These are phyloP conservation scores for Phialemonium atrogriseum DNA, from an alignment of 2,329 filamentous ascomycete species.

Conservation along the genomic window DNA sequence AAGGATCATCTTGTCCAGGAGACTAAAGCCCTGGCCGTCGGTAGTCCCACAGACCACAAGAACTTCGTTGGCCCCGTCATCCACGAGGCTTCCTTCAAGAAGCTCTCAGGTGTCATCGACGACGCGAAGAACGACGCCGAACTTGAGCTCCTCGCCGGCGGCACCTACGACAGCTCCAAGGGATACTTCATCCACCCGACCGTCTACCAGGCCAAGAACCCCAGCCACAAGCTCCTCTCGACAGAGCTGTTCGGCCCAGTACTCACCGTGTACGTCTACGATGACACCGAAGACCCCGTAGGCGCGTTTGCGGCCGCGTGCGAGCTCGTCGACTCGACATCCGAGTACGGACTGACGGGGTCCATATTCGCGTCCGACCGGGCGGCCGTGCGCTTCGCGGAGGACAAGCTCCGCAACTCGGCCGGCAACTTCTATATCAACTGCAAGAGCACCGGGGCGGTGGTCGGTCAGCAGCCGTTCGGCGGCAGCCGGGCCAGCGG, in stretches of 20 bases:
- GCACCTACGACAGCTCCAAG: constrained; percentile 29
- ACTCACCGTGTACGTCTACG: constrained; percentile 37
- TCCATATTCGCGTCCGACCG: constrained; percentile 41
- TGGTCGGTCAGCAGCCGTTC: constrained; percentile 49
- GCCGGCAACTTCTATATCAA: constrained; percentile 53
- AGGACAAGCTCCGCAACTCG: constrained; percentile 41
- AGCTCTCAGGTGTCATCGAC: constrained; percentile 36
- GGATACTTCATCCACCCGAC: constrained; percentile 40
- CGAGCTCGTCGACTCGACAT: constrained; percentile 59
- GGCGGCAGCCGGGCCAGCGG: constrained; percentile 43
- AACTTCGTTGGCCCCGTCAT: constrained; percentile 42
- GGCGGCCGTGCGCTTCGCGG: constrained; percentile 37
- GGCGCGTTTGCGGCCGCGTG: constrained; percentile 41
- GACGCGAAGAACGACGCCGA: constrained; percentile 31
- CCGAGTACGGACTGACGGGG: constrained; percentile 55
- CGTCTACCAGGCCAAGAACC: constrained; percentile 31
- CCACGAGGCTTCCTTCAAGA: constrained; percentile 35
- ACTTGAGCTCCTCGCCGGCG: constrained; percentile 35
- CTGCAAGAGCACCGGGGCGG: constrained; percentile 47
- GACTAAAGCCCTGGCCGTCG: constrained; percentile 21
- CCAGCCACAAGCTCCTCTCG: constrained; percentile 34
- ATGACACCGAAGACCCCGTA: constrained; percentile 30
- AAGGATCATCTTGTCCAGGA: constrained; percentile 28
- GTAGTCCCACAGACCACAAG: constrained; percentile 20
- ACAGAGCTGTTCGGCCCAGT: constrained; percentile 42